Evolutionary conservation across 192 early-diverging fungal genomes (phyloP), one percentile per base, ranked within the genome.

Genomic region (Gamsiella multidivaricata): DNA sequence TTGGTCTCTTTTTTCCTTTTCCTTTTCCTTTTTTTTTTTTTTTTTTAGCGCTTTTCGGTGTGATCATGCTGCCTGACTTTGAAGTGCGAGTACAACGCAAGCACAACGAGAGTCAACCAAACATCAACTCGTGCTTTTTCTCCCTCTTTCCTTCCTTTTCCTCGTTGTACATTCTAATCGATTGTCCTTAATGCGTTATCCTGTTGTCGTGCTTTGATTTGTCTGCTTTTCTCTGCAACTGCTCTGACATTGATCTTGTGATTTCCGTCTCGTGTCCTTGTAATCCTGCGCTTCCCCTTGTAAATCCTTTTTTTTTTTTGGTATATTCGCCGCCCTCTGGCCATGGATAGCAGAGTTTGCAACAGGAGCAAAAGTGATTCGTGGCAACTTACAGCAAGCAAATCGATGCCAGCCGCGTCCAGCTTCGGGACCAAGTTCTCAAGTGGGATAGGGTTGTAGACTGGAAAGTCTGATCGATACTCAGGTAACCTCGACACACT

Each of bases 401-500:
- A 82, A 69, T 98, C 93, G 37, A 98, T 90, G 39, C 97, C 97
- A 29, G 82, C 65, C 9, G 89, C 54, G 80, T 95, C 94, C 22
- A 99, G 85, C 79, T 95, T 96, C 23, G 94, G 93, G 42, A 95
- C 80, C 26, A 94, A 65, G 36, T 86, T 83, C 52, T 94, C 93
- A 20, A 99, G 75, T 11, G 88, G 81, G 64, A 89, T 88, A 42
- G 83, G 84, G 20, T 88, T 79, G 70, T 91, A 95, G 10, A 92
- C 58, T 3, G 95, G 92, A 46, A 95, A 94, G 78, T 93, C 91
- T 20, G 84, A 80, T 63, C 91, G 92, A 83, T 93, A 99, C 33
- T 98, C 96, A 33, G 96, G 95, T 25, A 97, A 81, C 80, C 92
- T 90, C 22, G 91, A 88, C 29, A 96, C 90, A 10, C 86, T 86